Evolutionary conservation across 441 rosid species (phyloP), one percentile per base, ranked within the genome.

Genomic region (Croton setiger): DNA sequence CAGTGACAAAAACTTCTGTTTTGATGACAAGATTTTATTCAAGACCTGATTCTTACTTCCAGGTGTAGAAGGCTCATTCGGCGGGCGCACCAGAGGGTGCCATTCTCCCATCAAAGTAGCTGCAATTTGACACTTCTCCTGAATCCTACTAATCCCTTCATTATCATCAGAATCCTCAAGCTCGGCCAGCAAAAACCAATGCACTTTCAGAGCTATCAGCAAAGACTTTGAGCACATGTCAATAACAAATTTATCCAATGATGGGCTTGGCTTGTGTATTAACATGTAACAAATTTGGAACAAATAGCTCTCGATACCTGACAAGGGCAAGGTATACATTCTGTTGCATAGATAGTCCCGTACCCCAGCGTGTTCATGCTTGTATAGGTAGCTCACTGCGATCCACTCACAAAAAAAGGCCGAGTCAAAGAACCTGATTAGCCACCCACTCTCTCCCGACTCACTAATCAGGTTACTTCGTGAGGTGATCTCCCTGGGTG

Each of bases 351-450:
- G 81, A 80, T 95, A 95, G 69, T 95, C 99, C 33, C 99, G 90
- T 18, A 95, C 99, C 63, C 98, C 98, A 0, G 90, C 72, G 37
- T 95, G 97, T 27, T 90, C 93, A 66, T 95, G 99, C 88, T 95
- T 95, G 81, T 95, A 95, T 10, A 95, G 89, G 79, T 95, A 95
- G 82, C 99, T 92, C 45, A 95, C 98, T 7, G 98, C 99, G 72
- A 95, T 95, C 99, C 99, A 95, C 89, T 95, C 99, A 14, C 99
- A 95, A 82, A 95, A 95, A 76, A 95, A 95, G 6, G 99, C 79
- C 4, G 99, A 95, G 80, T 95, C 94, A 64, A 92, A 95, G 85
- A 95, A 95, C 81, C 99, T 78, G 74, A 92, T 95, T 70, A 95
- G 95, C 99, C 99, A 92, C 20, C 99, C 99, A 39, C 81, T 88